Conservation (phyloP, 2,329 filamentous ascomycete genomes). For the Curvularia sp. region DNA sequence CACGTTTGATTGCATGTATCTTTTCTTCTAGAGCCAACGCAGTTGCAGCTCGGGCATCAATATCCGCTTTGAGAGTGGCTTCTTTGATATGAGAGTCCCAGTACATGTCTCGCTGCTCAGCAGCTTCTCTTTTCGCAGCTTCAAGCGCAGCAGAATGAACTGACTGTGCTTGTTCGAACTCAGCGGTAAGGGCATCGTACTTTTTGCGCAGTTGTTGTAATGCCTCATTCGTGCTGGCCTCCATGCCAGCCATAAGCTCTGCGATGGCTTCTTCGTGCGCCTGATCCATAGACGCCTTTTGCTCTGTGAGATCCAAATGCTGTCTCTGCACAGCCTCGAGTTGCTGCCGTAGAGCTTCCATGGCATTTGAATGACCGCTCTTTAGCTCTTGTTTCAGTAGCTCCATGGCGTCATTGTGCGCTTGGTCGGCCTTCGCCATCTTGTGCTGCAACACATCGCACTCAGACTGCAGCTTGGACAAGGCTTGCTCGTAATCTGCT, state of each 20-base stretch:
- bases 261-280: constrained; percentile 48
- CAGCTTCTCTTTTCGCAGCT: constrained; percentile 24
- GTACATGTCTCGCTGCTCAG: constrained; percentile 25
- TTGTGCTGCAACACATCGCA: constrained; percentile 33
- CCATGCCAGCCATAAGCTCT: constrained; percentile 46
- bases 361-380: constrained; percentile 38
- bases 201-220: constrained; percentile 46
- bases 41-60: constrained; percentile 20
- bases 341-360: constrained; percentile 33
- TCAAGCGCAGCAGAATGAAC: constrained; percentile 34
- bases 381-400: constrained; percentile 40
- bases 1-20: constrained; percentile 23
- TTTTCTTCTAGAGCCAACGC: constrained; percentile 21
- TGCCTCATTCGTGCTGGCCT: constrained; percentile 42
- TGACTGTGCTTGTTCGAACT: constrained; percentile 29
- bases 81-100: constrained; percentile 28
- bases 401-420: constrained; percentile 43
- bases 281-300: constrained; percentile 38
- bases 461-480: constrained; percentile 36
- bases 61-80: constrained; percentile 20
- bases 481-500: constrained; percentile 34
- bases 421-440: constrained; percentile 35
- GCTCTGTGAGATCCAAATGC: constrained; percentile 37
- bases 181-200: constrained; percentile 35
- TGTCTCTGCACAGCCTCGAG: constrained; percentile 38